Conservation (phyloP, 202 grass and related monocot genomes). For the Miscanthus sacchariflorus region DNA sequence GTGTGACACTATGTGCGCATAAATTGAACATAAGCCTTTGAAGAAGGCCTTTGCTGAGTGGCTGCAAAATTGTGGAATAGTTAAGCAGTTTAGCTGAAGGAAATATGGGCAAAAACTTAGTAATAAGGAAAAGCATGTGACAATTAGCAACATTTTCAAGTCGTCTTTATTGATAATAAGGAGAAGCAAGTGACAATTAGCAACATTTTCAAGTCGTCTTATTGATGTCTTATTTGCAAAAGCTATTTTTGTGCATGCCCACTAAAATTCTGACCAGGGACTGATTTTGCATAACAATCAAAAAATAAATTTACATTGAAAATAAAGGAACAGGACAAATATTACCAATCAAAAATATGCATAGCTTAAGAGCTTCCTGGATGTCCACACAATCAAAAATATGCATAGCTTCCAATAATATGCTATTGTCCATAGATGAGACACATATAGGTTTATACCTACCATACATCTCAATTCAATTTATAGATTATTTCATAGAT, state of each 20-base stretch:
- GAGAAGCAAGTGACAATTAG: neutral
- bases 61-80: conserved; percentile 49
- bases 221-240: conserved; percentile 1
- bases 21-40: conserved; percentile 76
- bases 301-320: neutral
- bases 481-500: conserved; percentile 4
- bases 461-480: neutral
- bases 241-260: neutral
- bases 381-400: neutral
- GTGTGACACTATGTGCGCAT: conserved; percentile 66
- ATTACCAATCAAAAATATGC: neutral
- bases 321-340: neutral
- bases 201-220: neutral
- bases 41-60: conserved; percentile 79
- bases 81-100: neutral
- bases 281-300: neutral
- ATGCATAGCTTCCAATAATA: conserved; percentile 4
- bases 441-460: neutral
- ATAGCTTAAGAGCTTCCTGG: neutral
- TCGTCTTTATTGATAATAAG: neutral
- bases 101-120: neutral
- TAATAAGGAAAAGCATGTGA: neutral
- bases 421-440: neutral
- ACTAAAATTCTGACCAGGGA: neutral
- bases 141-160: neutral